A percentile compares a stretch with the other conserved stretches of the same genome.
These are phyloP conservation scores for Triticum turgidum DNA, from an alignment of 176 grass and related monocot species.

Conservation along the genomic window DNA sequence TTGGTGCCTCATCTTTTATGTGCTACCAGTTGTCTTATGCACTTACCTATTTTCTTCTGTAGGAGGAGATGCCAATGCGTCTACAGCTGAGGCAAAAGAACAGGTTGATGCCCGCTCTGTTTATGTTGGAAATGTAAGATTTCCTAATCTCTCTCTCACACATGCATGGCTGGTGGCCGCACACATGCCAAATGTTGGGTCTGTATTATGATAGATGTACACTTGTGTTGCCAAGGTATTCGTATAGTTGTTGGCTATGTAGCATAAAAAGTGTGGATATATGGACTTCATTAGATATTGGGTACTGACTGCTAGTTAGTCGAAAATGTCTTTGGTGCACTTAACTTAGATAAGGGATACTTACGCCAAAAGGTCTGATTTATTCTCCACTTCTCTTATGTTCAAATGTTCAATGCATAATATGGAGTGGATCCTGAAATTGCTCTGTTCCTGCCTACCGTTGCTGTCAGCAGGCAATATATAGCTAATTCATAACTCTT, in stretches of 20 bases:
- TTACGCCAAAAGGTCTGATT: background rate
- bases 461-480: background rate
- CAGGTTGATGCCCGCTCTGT: constrained; percentile 63
- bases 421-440: background rate
- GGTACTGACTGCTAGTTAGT: background rate
- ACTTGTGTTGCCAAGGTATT: background rate
- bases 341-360: background rate
- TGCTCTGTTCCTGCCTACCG: background rate
- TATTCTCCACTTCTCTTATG: background rate
- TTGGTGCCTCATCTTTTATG: background rate
- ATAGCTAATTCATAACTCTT: background rate
- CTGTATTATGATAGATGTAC: background rate
- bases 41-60: constrained; percentile 10
- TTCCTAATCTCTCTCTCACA: background rate
- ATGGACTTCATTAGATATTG: background rate
- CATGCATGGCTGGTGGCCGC: fast-evolving
- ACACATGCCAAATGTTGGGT: background rate
- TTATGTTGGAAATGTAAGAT: constrained; percentile 81
- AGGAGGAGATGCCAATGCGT: constrained; percentile 50
- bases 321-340: background rate
- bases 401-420: background rate
- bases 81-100: constrained; percentile 62
- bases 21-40: constrained; percentile 12
- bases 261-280: background rate
- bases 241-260: background rate